A percentile compares a stretch with the other conserved stretches of the same genome.
Evolutionary conservation across 2,329 filamentous ascomycete species (phyloP).

Genomic region (Pseudogymnoascus sp.): DNA sequence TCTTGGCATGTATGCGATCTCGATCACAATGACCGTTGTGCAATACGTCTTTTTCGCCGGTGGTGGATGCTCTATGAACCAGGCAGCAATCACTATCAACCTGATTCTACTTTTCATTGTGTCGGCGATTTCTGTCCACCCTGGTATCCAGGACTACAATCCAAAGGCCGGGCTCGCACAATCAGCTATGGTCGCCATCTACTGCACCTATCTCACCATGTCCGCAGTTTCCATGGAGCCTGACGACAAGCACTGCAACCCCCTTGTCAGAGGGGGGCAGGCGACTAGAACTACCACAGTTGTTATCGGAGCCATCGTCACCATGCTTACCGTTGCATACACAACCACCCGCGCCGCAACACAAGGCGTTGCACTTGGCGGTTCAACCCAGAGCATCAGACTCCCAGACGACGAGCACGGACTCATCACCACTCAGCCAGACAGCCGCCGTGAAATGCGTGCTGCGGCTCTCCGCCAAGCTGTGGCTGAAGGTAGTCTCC

Average conservation of each 20-base stretch:
- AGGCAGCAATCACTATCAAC: slow-evolving; percentile 91
- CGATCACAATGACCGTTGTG: slow-evolving; percentile 86
- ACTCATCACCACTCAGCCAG: slow-evolving; percentile 78
- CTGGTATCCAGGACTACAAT: slow-evolving; percentile 82
- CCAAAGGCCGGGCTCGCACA: slow-evolving; percentile 92
- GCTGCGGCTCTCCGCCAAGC: slow-evolving; percentile 84
- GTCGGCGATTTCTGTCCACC: slow-evolving; percentile 81
- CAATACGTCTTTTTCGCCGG: slow-evolving; percentile 96
- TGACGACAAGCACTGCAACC: slow-evolving; percentile 90
- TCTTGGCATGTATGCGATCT: slow-evolving; percentile 84
- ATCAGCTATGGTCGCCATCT: slow-evolving; percentile 91
- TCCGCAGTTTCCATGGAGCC: slow-evolving; percentile 98
- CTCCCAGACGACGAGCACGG: slow-evolving; percentile 73
- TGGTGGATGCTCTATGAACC: slow-evolving; percentile 84
- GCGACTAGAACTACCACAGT: slow-evolving; percentile 86
- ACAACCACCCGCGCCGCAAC: slow-evolving; percentile 95
- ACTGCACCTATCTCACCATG: slow-evolving; percentile 98
- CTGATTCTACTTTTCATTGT: slow-evolving; percentile 73
- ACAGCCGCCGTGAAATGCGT: slow-evolving; percentile 77
- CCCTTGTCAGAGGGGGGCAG: slow-evolving; percentile 69
- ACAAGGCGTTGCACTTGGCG: slow-evolving; percentile 70
- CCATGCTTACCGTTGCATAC: slow-evolving; percentile 94
- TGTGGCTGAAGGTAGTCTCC: slow-evolving; percentile 84
- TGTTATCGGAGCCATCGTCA: slow-evolving; percentile 87
- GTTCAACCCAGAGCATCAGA: slow-evolving; percentile 50